Conservation (phyloP, 208 protist genomes). For the Leishmania lainsoni region DNA sequence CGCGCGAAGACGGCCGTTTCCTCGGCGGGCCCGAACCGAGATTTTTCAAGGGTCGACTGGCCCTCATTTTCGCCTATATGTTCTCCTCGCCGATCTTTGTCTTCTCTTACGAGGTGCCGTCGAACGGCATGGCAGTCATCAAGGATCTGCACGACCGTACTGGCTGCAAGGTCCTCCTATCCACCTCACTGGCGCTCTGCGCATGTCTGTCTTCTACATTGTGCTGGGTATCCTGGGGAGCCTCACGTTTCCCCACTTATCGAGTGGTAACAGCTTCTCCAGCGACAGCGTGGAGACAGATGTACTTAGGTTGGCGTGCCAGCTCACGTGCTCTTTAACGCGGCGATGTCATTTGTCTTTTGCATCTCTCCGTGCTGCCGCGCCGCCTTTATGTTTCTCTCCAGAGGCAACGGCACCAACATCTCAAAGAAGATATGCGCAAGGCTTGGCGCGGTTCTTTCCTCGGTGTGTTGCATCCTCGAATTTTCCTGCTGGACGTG, state of each 20-base stretch:
- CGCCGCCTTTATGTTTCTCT: constrained; percentile 72
- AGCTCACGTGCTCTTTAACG: constrained; percentile 78
- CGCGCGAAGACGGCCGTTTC: constrained; percentile 1
- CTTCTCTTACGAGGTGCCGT: constrained; percentile 84
- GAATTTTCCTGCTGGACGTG: constrained; percentile 73
- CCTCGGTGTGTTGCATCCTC: constrained; percentile 36
- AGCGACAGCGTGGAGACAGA: constrained; percentile 60
- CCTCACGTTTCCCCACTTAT: constrained; percentile 59
- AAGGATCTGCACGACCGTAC: constrained; percentile 78
- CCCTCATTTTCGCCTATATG: constrained; percentile 54
- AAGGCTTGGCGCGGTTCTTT: constrained; percentile 47
- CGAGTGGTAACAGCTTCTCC: constrained; percentile 69
- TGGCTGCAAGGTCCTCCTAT: constrained; percentile 60
- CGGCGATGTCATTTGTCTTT: constrained; percentile 71
- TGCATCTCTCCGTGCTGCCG: constrained; percentile 76
- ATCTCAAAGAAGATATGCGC: constrained; percentile 62
- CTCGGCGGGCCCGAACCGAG: not conserved
- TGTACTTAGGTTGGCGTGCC: constrained; percentile 64
- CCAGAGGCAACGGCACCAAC: constrained; percentile 51
- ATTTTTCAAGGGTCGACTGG: constrained; percentile 15
- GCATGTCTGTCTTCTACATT: constrained; percentile 60
- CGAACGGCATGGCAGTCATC: constrained; percentile 84
- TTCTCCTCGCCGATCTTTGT: constrained; percentile 76
- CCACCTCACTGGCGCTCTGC: constrained; percentile 60
- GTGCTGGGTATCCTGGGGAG: constrained; percentile 65